Base-by-base conservation (phyloP, 1,284 basidiomycete genomes). In the Boletus semigastroideus region DNA sequence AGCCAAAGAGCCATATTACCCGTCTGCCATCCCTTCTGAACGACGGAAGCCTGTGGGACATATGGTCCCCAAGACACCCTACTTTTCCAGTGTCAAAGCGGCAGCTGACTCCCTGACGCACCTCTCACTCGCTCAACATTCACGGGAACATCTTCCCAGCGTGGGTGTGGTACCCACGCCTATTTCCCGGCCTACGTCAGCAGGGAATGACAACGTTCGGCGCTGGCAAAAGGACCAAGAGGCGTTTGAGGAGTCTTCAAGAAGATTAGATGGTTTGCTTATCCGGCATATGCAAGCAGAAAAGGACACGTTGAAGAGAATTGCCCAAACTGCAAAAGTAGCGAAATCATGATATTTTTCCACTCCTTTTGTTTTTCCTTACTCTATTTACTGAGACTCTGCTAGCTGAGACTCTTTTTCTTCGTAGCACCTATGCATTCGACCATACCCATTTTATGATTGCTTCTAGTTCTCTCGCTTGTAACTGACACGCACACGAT, bases 211-310 rank as follows among this genome's bases (percentile, higher is more conserved):
- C 11, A 69, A 62, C 36, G 64, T 70, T 39, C 59, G 60, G 45
- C 64, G 52, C 31, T 73, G 70, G 73, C 66, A 65, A 57, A 63
- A 51, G 39, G 72, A 70, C 17, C 74, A 76, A 61, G 70, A 68
- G 42, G 72, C 53, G 31, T 72, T 73, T 55, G 66, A 82, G 54
- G 83, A 84, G 68, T 82, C 82, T 31, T 65, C 84, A 58, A 74
- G 70, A 68, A 78, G 75, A 66, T 70, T 90, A 57, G 87, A 90
- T 64, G 88, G 86, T 58, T 78, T 90, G 79, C 71, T 90, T 48
- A 69, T 82, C 49, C 80, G 84, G 67, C 87, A 90, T 66, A 85
- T 90, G 73, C 83, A 86, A 69, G 76, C 81, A 48, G 78, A 90
- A 71, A 84, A 82, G 72, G 84, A 87, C 62, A 83, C 79, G 38